Conservation (phyloP, 2,329 filamentous ascomycete genomes). For the Fusarium humuli region DNA sequence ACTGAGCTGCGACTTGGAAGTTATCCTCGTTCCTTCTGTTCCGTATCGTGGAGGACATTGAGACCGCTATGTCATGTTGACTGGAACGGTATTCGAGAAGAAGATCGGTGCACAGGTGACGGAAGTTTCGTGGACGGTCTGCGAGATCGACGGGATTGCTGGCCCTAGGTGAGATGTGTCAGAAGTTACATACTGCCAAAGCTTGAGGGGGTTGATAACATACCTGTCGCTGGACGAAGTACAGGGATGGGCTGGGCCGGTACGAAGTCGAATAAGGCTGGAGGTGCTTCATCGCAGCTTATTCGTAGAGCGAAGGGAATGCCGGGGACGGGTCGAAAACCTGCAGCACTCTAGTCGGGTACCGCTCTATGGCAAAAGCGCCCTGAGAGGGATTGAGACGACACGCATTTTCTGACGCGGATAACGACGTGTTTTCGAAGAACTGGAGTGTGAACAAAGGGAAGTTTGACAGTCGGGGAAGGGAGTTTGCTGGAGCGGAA, state of each 20-base stretch:
- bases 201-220: not conserved
- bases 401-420: not conserved
- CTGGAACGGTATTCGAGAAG: not conserved
- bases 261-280: accelerated
- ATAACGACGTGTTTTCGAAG: not conserved
- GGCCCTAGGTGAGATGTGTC: not conserved
- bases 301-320: not conserved
- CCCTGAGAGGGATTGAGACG: not conserved
- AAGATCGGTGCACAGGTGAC: not conserved
- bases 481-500: not conserved
- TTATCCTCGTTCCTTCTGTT: not conserved
- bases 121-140: not conserved
- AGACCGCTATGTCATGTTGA: not conserved
- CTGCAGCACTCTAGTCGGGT: not conserved
- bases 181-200: not conserved
- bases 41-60: not conserved
- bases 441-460: not conserved
- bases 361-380: not conserved
- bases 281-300: not conserved
- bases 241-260: not conserved
- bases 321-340: not conserved
- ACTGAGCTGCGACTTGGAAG: not conserved
- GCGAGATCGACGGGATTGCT: not conserved
- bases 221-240: not conserved
- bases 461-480: not conserved